Base-by-base conservation (phyloP, 129 eudicot genomes). In the Gnaphalium uliginosum region DNA sequence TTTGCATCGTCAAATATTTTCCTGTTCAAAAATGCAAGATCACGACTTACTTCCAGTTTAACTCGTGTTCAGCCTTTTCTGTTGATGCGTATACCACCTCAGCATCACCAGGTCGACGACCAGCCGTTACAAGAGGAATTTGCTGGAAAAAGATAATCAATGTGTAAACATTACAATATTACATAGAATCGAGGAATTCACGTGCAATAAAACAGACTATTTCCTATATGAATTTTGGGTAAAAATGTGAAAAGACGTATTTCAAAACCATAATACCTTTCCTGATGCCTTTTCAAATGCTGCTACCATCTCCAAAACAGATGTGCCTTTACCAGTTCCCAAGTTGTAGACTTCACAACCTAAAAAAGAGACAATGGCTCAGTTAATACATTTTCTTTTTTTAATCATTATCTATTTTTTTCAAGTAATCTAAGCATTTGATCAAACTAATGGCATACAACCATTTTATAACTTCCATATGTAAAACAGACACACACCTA, bases 271-370 rank as follows among this genome's bases (percentile, higher is more conserved):
- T 60, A n/a, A 50, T 91, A 91, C 99, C 97, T 89, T 93, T 86
- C 92, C 96, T 39, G 90, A 88, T 73, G 96, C 98, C 76, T 84
- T 88, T 84, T 93, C 98, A 75, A 93, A 93, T 61, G 98, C 95
- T 33, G 95, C 89, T n/a, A 93, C 96, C 98, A 93, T 93, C 82
- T 93, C 96, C 67, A 93, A 81, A 13, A 93, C 98, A 35, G 98
- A 88, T 43, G 98, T 88, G 30, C 98, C 98, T 53, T 90, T 86
- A 22, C 98, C 98, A 0, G 96, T 93, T 69, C 98, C 98, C 86
- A 93, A 80, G 78, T 93, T 93, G 86, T 90, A 93, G 24, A 85
- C 96, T 81, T 90, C 96, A 80, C 96, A 90, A 27, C 90, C 98
- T 93, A 83, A 74, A 68, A 30, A 57, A 22, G 24, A 0, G 62